Evolutionary conservation across 2,329 filamentous ascomycete genomes (phyloP), one percentile per base, ranked within the genome.

Genomic region (Cercospora sp.): DNA sequence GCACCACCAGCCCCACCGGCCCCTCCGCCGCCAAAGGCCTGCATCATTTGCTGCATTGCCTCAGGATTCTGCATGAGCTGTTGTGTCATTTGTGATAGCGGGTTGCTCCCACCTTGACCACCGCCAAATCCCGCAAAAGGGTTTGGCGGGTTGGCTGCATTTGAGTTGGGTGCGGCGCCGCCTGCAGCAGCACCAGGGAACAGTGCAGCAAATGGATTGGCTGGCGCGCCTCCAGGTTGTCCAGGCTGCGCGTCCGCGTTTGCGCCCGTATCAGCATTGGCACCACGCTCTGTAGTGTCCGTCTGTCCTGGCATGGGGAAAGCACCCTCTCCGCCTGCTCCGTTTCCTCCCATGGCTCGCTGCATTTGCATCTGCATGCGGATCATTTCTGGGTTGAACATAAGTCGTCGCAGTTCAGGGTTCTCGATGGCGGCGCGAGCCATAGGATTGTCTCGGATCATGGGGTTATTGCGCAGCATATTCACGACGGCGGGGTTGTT

Each of bases 401-500:
- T 90, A 91, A 98, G 95, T 62, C 91, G 87, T 75, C 95, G 88
- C 81, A 98, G 93, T 71, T 93, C 87, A 0, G 94, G 94, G 26
- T 94, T 95, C 69, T 93, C 90, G 75, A 99, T 87, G 80, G 97
- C 90, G 77, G 96, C 89, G 73, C 93, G 88, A 23, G 92, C 91
- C 85, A 93, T 90, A 2, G 95, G 95, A 77, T 97, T 97, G 76
- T 91, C 88, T 75, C 95, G 89, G 74, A 99, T 93, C 87, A 98
- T 84, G 3, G 83, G 83, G 68, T 80, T 83, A 69, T 85, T 80
- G 66, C 81, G 77, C 74, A 85, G 92, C 87, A 96, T 92, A 77
- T 98, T 93, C 77, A 98, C 87, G 74, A 99, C 91, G 18, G 90
- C 87, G n/a, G 95, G 94, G 80, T 98, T 98, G 80, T 94, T 92